A percentile compares a stretch with the other conserved stretches of the same genome.
These are phyloP conservation scores for Alternaria rosae DNA, from an alignment of 2,329 filamentous ascomycete species.

Conservation along the genomic window DNA sequence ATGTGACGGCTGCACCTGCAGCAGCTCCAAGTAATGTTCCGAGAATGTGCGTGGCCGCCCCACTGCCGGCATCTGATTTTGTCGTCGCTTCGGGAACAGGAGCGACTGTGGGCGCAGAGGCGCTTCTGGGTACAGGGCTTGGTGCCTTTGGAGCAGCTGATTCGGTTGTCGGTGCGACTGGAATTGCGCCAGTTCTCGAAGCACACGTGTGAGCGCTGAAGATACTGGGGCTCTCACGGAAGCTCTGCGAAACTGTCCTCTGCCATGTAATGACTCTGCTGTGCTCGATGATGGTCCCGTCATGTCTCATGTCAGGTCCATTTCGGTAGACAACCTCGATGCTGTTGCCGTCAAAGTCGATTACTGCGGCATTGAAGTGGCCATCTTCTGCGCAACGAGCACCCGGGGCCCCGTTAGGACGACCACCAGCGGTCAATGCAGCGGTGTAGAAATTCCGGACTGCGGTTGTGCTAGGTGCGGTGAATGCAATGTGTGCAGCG, in stretches of 20 bases:
- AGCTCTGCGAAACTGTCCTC: slow-evolving; percentile 42
- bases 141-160: slow-evolving; percentile 34
- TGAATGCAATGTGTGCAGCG: slow-evolving; percentile 70
- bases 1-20: slow-evolving; percentile 78
- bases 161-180: slow-evolving; percentile 33
- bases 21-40: slow-evolving; percentile 81
- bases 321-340: slow-evolving; percentile 76
- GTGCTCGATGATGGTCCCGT: slow-evolving; percentile 52
- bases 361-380: slow-evolving; percentile 69
- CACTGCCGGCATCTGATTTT: slow-evolving; percentile 49
- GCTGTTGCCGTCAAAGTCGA: slow-evolving; percentile 83
- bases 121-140: slow-evolving; percentile 37
- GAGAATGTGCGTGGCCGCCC: slow-evolving; percentile 70
- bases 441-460: slow-evolving; percentile 76
- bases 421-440: slow-evolving; percentile 70
- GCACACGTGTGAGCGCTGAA: slow-evolving; percentile 37
- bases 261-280: slow-evolving; percentile 55
- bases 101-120: slow-evolving; percentile 39
- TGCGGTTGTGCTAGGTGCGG: slow-evolving; percentile 69
- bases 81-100: slow-evolving; percentile 33
- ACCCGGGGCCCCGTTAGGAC: slow-evolving; percentile 64
- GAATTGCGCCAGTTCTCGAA: slow-evolving; percentile 34
- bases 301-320: slow-evolving; percentile 48
- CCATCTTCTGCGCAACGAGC: slow-evolving; percentile 61
- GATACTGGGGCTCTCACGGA: slow-evolving; percentile 43